Conservation (phyloP, 257 asterid genomes). For the Craterostigma plantagineum region DNA sequence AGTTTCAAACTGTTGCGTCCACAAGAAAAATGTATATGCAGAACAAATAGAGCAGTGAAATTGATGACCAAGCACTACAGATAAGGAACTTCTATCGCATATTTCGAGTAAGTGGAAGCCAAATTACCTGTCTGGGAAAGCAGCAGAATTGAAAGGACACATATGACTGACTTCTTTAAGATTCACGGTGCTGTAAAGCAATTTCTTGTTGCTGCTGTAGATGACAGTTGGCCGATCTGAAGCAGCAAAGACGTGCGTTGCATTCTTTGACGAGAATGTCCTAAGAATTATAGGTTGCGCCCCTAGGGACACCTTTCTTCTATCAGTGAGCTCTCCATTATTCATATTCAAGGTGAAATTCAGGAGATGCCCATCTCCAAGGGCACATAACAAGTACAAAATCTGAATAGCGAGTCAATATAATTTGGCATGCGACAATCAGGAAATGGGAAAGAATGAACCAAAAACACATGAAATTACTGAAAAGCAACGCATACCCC, state of each 20-base stretch:
- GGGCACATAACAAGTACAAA: conserved; percentile 88
- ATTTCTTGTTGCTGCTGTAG: conserved; percentile 93
- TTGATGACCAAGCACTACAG: too few relatives aligned
- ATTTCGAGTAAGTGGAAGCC: too few relatives aligned
- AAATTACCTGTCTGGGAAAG: conserved; percentile 86
- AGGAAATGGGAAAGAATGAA: too few relatives aligned
- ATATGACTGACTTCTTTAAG: conserved; percentile 85
- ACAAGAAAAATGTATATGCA: too few relatives aligned
- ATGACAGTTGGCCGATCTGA: conserved; percentile 95
- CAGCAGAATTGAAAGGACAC: conserved; percentile 99
- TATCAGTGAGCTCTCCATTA: conserved; percentile 77
- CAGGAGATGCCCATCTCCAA: conserved; percentile 97
- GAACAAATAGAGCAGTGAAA: too few relatives aligned
- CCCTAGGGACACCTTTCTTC: conserved; percentile 95
- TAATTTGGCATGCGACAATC: too few relatives aligned
- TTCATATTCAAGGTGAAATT: conserved; percentile 66
- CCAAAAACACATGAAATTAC: too few relatives aligned
- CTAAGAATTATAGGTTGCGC: conserved; percentile 91
- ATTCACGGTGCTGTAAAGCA: conserved; percentile 90
- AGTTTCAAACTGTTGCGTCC: too few relatives aligned
- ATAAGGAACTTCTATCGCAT: too few relatives aligned
- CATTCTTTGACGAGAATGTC: conserved; percentile 85
- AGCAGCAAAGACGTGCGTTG: conserved; percentile 95
- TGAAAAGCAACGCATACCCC: conserved; percentile 38
- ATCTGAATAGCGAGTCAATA: conserved; percentile 33